These are phyloP conservation scores for Penicillium robsamsonii DNA, from an alignment of 495 filamentous ascomycete genomes.

Conservation along the genomic window DNA sequence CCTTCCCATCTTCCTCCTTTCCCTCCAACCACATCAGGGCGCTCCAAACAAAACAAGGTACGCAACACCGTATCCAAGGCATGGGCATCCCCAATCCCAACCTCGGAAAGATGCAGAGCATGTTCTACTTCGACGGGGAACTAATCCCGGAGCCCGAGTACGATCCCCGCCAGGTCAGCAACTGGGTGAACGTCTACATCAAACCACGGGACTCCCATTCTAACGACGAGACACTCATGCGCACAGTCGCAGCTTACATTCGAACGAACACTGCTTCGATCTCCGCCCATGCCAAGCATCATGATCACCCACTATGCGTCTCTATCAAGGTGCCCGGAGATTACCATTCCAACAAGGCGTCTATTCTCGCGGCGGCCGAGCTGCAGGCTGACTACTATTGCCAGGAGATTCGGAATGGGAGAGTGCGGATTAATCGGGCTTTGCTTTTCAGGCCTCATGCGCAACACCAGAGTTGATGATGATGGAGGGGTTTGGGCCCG, in stretches of 20 bases:
- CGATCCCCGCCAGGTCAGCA: slow-evolving; percentile 4
- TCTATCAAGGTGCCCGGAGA: slow-evolving; percentile 12
- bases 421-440: neutral
- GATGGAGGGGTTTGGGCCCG: neutral
- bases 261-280: neutral
- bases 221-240: slow-evolving; percentile 2
- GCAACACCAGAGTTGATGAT: neutral
- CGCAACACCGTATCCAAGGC: neutral
- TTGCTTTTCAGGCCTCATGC: neutral
- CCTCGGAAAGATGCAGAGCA: neutral
- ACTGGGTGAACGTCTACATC: slow-evolving; percentile 11
- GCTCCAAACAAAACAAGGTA: neutral
- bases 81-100: neutral
- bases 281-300: slow-evolving; percentile 1
- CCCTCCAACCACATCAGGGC: neutral
- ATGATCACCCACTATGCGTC: slow-evolving; percentile 1
- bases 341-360: slow-evolving; percentile 6
- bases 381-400: slow-evolving; percentile 10
- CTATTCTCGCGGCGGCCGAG: slow-evolving; percentile 8
- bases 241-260: neutral
- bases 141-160: slow-evolving; percentile 8
- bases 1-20: neutral
- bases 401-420: slow-evolving; percentile 5
- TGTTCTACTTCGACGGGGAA: slow-evolving; percentile 10
- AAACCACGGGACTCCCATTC: neutral